Evolutionary conservation across 139 green algal genomes (phyloP).

Genomic region (Picochlorum costavermella): DNA sequence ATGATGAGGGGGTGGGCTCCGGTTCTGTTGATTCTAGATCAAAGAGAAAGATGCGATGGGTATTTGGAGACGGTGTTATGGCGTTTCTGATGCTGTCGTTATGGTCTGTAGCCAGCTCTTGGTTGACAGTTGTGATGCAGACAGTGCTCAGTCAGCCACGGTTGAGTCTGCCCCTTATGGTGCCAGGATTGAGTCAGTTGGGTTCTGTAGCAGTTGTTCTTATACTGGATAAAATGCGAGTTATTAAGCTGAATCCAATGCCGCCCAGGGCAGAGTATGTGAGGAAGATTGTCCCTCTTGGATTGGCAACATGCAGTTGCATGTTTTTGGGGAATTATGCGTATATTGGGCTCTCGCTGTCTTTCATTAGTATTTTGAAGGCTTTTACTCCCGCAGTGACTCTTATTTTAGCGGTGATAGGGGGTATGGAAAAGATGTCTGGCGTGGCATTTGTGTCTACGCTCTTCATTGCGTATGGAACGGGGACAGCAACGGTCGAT

Average conservation of each 20-base stretch:
- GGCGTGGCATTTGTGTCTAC: slow-evolving; percentile 5
- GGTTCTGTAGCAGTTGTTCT: not conserved
- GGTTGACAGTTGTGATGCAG: slow-evolving; percentile 5
- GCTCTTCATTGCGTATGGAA: slow-evolving; percentile 25
- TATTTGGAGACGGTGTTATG: not conserved
- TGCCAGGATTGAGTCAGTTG: slow-evolving; percentile 1
- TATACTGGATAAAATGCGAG: not conserved
- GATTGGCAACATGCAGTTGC: slow-evolving; percentile 16
- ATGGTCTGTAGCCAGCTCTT: slow-evolving; percentile 9
- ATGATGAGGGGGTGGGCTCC: not conserved
- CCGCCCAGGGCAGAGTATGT: not conserved
- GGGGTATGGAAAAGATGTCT: slow-evolving; percentile 20
- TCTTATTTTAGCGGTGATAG: slow-evolving; percentile 14
- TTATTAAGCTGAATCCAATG: not conserved
- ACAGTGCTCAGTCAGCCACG: not conserved
- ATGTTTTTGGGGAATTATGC: slow-evolving; percentile 34
- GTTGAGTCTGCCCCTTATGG: not conserved
- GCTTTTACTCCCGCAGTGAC: slow-evolving; percentile 33
- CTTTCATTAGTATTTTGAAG: slow-evolving; percentile 42
- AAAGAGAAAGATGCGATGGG: not conserved
- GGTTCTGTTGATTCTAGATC: too few species aligned
- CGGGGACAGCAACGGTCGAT: slow-evolving; percentile 14
- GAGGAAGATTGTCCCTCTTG: slow-evolving; percentile 14
- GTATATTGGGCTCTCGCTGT: slow-evolving; percentile 33
- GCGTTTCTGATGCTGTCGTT: not conserved